Conservation (phyloP, 192 early-diverging fungal genomes). For the Chytriomyces sp. region DNA sequence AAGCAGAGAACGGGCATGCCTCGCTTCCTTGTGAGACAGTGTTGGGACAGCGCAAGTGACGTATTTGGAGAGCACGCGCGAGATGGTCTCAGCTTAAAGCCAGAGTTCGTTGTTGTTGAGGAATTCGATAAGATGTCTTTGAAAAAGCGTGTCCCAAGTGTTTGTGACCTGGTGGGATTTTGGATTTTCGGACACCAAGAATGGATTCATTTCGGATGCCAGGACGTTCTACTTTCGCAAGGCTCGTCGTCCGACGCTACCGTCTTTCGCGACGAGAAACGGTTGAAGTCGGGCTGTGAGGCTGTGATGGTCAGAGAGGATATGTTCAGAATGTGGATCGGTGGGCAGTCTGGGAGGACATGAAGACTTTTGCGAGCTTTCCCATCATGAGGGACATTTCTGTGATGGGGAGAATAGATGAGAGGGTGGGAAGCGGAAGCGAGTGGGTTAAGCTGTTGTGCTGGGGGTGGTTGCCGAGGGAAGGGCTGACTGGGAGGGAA, state of each 20-base stretch:
- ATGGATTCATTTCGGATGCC: neutral
- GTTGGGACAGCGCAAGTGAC: conserved; percentile 57
- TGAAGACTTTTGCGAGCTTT: conserved; percentile 68
- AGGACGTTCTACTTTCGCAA: conserved; percentile 49
- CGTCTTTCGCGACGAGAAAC: conserved; percentile 70
- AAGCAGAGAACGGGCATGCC: conserved; percentile 54
- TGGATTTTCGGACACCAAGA: neutral
- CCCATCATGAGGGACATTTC: conserved; percentile 68
- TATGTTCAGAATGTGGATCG: neutral
- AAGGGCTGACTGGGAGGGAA: conserved; percentile 2
- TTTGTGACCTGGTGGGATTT: too few relatives aligned
- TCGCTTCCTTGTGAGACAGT: conserved; percentile 69
- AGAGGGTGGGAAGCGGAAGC: neutral
- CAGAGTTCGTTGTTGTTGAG: conserved; percentile 71
- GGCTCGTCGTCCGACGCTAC: conserved; percentile 60
- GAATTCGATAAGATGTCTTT: conserved; percentile 70
- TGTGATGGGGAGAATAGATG: conserved; percentile 1
- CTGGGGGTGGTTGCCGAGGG: neutral
- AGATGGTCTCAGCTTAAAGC: conserved; percentile 70
- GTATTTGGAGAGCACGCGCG: conserved; percentile 63
- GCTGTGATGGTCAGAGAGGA: neutral
- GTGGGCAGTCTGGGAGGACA: conserved; percentile 46
- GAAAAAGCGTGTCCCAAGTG: conserved; percentile 60
- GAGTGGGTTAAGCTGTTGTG: neutral
- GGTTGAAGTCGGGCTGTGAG: conserved; percentile 63